Conservation (phyloP, 257 asterid species). For the Echium plantagineum region DNA sequence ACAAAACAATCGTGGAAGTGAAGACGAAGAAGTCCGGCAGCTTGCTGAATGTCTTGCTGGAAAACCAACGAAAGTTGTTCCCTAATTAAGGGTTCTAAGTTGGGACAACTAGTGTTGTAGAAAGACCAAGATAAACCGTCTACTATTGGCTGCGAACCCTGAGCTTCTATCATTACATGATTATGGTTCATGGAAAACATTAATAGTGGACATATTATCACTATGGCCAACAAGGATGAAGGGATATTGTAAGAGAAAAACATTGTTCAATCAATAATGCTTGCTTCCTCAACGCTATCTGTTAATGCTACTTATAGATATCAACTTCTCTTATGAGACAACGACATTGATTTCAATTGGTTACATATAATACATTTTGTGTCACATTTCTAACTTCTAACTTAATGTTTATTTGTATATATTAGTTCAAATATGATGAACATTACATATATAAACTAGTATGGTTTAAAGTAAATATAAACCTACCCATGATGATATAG, state of each 20-base stretch:
- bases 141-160: slow-evolving; percentile 18
- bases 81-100: slow-evolving; percentile 13
- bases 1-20: slow-evolving; percentile 28
- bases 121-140: slow-evolving; percentile 25
- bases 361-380: too few relatives aligned
- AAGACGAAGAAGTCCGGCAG: slow-evolving; percentile 25
- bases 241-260: not conserved
- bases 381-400: too few relatives aligned
- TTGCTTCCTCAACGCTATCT: too few relatives aligned
- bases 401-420: too few relatives aligned
- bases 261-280: too few relatives aligned
- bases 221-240: slow-evolving; percentile 1
- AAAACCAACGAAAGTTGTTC: slow-evolving; percentile 9
- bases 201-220: slow-evolving; percentile 5
- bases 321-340: too few relatives aligned
- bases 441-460: too few relatives aligned
- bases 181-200: not conserved
- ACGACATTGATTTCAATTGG: too few relatives aligned
- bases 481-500: too few relatives aligned
- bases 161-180: slow-evolving; percentile 10
- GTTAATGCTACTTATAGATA: too few relatives aligned
- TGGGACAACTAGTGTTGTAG: slow-evolving; percentile 18
- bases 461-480: too few relatives aligned
- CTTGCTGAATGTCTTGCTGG: slow-evolving; percentile 11
- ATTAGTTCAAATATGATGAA: too few relatives aligned